A percentile compares a stretch with the other conserved stretches of the same genome.
These are phyloP conservation scores for Camelina neglecta DNA, from an alignment of 345 rosid species.

Conservation along the genomic window DNA sequence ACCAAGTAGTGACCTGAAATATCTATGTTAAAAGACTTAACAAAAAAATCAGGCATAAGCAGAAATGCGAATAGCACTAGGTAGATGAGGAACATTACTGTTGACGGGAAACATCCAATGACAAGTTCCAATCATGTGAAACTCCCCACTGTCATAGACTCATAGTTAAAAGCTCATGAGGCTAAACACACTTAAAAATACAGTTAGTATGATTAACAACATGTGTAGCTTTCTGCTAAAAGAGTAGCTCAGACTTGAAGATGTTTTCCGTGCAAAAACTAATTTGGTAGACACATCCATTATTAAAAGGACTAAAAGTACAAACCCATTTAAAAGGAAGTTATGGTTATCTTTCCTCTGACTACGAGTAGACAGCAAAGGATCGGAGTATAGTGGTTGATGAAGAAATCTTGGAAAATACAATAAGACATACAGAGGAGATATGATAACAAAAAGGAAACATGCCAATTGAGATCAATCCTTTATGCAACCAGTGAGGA, in stretches of 20 bases:
- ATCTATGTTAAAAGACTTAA: background rate
- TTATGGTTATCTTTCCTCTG: background rate
- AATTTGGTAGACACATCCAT: no score
- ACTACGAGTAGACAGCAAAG: background rate
- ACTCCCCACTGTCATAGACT: no score
- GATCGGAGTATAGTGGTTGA: background rate
- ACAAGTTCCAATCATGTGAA: background rate
- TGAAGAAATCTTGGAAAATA: background rate
- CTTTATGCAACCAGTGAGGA: background rate
- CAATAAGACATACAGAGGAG: background rate
- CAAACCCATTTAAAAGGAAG: slow-evolving; percentile 12
- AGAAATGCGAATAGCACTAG: background rate
- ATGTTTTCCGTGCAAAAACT: no score
- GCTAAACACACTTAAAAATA: no score
- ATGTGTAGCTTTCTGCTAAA: no score
- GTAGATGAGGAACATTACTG: background rate
- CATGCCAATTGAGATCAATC: background rate
- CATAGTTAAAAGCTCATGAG: no score
- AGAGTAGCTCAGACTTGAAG: no score
- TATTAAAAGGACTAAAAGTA: background rate
- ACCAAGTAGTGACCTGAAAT: background rate
- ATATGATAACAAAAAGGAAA: background rate
- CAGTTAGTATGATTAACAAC: no score
- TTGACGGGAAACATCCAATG: background rate
- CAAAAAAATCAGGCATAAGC: background rate